Evolutionary conservation across 306 rosid genomes (phyloP).

Genomic region (Cucurbita maxima): DNA sequence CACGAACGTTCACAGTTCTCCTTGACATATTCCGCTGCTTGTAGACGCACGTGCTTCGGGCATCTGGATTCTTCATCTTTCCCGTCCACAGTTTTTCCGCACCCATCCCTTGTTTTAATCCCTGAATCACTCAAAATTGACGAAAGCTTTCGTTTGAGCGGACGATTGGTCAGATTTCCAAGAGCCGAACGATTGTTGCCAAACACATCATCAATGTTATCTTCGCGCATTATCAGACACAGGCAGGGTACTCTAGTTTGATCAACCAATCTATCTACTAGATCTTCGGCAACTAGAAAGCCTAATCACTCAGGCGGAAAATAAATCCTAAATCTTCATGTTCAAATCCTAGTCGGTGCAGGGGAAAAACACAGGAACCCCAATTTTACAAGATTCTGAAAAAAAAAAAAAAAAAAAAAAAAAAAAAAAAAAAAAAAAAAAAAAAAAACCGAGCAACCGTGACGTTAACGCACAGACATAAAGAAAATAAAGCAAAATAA

Average conservation of each 20-base stretch:
- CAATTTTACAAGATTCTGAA: background rate
- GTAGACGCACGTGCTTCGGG: constrained; percentile 21
- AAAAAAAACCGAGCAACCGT: background rate
- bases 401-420: no score
- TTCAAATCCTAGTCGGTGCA: background rate
- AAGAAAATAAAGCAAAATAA: background rate
- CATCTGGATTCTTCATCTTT: constrained; percentile 12
- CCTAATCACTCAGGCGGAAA: background rate
- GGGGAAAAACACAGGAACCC: background rate
- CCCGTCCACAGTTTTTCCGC: background rate
- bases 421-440: no score
- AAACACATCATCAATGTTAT: constrained; percentile 21
- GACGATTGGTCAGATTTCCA: constrained; percentile 46
- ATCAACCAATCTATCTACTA: background rate
- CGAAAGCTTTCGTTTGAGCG: constrained; percentile 31
- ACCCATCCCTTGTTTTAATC: constrained; percentile 15
- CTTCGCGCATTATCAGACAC: constrained; percentile 27
- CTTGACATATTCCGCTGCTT: constrained; percentile 13
- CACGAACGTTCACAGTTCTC: constrained; percentile 8
- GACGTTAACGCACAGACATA: background rate
- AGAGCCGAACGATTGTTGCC: constrained; percentile 37
- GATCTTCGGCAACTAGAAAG: background rate
- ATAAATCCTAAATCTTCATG: background rate
- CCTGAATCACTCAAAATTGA: constrained; percentile 20
- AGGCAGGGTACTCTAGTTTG: background rate